Conservation (phyloP, 179 eudicot species). For the Camellia oleifera region DNA sequence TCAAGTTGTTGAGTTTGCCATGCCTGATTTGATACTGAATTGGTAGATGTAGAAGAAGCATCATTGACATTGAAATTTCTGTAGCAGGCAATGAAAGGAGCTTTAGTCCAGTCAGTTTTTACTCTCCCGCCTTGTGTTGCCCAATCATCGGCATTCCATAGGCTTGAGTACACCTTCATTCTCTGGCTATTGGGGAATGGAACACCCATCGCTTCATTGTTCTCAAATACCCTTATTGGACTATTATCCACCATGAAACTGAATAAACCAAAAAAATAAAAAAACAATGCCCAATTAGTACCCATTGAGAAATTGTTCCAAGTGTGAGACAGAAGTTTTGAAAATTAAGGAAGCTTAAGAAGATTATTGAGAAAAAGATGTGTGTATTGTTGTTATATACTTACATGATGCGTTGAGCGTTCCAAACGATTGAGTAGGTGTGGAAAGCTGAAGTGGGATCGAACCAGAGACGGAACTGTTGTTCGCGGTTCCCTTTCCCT, state of each 20-base stretch:
- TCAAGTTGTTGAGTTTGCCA: slow-evolving; percentile 32
- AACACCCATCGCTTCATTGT: slow-evolving; percentile 26
- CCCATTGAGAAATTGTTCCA: too few relatives aligned
- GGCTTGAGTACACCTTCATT: slow-evolving; percentile 33
- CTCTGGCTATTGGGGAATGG: slow-evolving; percentile 39
- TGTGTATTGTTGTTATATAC: not conserved
- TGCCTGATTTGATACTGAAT: not conserved
- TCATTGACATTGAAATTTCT: slow-evolving; percentile 24
- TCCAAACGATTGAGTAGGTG: slow-evolving; percentile 40
- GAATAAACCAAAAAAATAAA: not conserved
- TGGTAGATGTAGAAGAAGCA: slow-evolving; percentile 5
- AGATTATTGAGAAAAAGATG: not conserved
- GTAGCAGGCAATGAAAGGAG: slow-evolving; percentile 32
- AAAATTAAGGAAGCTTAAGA: not conserved
- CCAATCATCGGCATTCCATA: slow-evolving; percentile 47
- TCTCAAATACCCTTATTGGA: slow-evolving; percentile 39
- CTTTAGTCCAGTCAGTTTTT: slow-evolving; percentile 33
- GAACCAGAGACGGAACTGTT: slow-evolving; percentile 39
- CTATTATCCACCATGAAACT: slow-evolving; percentile 36
- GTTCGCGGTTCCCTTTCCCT: slow-evolving; percentile 38
- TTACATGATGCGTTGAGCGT: slow-evolving; percentile 35
- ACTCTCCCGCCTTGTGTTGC: slow-evolving; percentile 38
- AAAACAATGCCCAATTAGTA: too few relatives aligned
- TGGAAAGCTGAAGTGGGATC: slow-evolving; percentile 40
- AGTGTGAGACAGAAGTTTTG: too few relatives aligned